phyloP scores from a whole-genome alignment of 805 yeast species.

The Debaryomyces castellii region DNA sequence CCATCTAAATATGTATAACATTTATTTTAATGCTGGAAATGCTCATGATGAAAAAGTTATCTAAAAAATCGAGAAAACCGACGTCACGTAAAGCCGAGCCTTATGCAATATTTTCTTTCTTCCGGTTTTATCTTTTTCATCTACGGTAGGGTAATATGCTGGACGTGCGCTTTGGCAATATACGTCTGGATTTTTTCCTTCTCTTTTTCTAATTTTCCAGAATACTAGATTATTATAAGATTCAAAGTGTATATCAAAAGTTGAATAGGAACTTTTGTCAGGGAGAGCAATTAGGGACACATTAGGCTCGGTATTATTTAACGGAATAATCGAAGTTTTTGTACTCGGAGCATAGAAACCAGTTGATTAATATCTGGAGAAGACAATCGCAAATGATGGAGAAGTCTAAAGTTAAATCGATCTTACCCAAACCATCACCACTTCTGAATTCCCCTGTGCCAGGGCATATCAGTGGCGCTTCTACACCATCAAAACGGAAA shows the following conservation, averaged over 20 bases:
- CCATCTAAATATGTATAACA: neutral
- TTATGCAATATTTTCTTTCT: neutral
- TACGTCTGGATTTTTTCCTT: neutral
- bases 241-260: neutral
- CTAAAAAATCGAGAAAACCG: neutral
- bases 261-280: neutral
- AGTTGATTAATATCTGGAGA: constrained; percentile 1
- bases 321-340: neutral
- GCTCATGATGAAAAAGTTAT: neutral
- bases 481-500: constrained; percentile 2
- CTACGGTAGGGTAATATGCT: constrained; percentile 3
- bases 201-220: constrained; percentile 1
- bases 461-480: neutral
- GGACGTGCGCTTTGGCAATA: constrained; percentile 1
- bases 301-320: neutral
- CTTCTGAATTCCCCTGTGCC: constrained; percentile 7
- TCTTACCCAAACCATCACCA: constrained; percentile 41
- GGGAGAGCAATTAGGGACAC: neutral
- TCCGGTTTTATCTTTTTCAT: constrained; percentile 2
- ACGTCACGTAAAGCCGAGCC: constrained; percentile 1
- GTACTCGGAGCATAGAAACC: neutral
- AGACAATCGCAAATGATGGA: constrained; percentile 23
- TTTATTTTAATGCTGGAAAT: neutral
- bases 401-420: constrained; percentile 39
- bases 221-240: neutral